A percentile compares a stretch with the other conserved stretches of the same genome.
Evolutionary conservation across 345 rosid species (phyloP).

Genomic region (Heritiera fomes): DNA sequence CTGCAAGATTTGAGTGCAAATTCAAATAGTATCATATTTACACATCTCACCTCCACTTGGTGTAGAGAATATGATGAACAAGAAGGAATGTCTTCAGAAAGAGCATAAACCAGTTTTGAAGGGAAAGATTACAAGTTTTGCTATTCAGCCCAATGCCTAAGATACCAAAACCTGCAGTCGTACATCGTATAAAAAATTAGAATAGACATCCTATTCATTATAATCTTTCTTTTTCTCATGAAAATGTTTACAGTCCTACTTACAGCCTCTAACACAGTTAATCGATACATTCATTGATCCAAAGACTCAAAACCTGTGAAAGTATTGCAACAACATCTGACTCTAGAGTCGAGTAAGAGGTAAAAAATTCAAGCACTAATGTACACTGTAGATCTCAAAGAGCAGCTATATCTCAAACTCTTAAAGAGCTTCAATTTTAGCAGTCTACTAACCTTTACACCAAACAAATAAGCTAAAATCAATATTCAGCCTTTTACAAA

Average conservation of each 20-base stretch:
- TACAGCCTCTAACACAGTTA: neutral
- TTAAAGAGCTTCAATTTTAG: neutral
- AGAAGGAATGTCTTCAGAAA: neutral
- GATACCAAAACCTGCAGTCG: neutral
- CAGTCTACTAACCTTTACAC: neutral
- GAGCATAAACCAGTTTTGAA: neutral
- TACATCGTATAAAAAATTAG: neutral
- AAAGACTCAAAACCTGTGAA: neutral
- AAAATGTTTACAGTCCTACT: neutral
- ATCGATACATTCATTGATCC: neutral
- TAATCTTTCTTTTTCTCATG: neutral
- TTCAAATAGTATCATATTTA: neutral
- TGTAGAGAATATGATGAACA: neutral
- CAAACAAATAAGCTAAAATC: neutral
- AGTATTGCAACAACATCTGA: neutral
- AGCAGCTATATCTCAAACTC: neutral
- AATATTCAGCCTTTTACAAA: neutral
- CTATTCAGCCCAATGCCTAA: neutral
- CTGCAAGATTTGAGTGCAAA: neutral
- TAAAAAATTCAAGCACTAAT: neutral
- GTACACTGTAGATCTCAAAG: neutral
- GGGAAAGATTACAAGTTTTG: neutral
- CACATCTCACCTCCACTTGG: neutral
- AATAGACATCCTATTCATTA: neutral
- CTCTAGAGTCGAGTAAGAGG: neutral